Evolutionary conservation across 2,329 filamentous ascomycete species (phyloP).

Genomic region (Fusarium sp.): DNA sequence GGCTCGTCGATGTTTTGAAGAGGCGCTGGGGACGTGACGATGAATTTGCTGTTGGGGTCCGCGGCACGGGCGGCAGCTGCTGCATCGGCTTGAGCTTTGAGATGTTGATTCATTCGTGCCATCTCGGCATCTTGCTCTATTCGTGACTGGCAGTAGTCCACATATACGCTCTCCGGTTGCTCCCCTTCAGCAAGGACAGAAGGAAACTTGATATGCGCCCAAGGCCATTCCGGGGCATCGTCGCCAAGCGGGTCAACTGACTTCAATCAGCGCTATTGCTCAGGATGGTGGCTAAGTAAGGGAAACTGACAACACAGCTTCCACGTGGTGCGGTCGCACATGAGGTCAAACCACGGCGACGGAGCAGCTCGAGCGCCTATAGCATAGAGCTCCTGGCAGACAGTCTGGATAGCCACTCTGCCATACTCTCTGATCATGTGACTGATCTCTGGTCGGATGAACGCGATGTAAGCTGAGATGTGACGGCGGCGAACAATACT

Average conservation of each 20-base stretch:
- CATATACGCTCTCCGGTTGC: not conserved
- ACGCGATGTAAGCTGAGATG: not conserved
- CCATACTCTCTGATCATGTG: not conserved
- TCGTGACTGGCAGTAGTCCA: not conserved
- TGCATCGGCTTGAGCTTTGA: not conserved
- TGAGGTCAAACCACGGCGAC: not conserved
- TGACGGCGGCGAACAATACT: not conserved
- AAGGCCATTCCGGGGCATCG: not conserved
- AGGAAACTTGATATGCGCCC: not conserved
- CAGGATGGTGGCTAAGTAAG: rapidly evolving
- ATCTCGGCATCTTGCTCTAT: not conserved
- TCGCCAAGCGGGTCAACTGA: not conserved
- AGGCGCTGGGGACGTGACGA: not conserved
- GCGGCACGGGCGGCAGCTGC: rapidly evolving
- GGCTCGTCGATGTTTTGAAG: not conserved
- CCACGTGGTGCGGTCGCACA: not conserved
- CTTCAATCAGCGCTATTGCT: rapidly evolving
- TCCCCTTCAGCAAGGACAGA: not conserved
- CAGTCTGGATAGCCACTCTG: not conserved
- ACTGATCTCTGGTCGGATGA: not conserved
- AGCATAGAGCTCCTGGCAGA: not conserved
- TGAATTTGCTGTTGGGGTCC: not conserved
- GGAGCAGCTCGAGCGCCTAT: not conserved
- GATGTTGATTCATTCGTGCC: rapidly evolving
- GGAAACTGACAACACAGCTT: not conserved